Evolutionary conservation across 179 eudicot species (phyloP), one percentile per base, ranked within the genome.

Genomic region (Silene vulgaris): DNA sequence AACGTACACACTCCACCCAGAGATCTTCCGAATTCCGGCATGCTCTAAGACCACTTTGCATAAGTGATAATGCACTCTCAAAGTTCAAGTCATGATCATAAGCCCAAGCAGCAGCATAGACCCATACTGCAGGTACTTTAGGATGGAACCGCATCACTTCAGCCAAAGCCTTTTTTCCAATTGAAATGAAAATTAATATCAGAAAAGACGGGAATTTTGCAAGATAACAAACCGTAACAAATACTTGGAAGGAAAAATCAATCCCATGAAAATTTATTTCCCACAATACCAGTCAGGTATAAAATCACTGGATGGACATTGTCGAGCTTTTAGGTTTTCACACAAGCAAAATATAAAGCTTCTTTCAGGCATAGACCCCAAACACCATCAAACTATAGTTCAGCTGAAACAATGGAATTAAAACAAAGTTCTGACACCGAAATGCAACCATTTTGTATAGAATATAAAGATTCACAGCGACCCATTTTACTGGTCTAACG

Each of bases 91-190:
- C 92, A 61, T 86, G 90, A 81, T 90, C 98, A 74, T 89, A 93
- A 29, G 92, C 96, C 98, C 98, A 93, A 62, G 93, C 89, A 65
- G 98, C 97, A 75, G 98, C 92, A 84, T 93, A 93, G 59, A 93
- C 89, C 97, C 98, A 91, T 5, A 90, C 90, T 64, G 92, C 93
- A 32, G 98, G 93, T 71, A 90, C 90, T 85, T 89, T 91, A 3
- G 98, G 98, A 82, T 91, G 98, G 82, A 82, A 89, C 75, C 92
- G 90, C 64, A 91, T 82, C 65, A 90, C 87, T 57, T 89, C 86
- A 71, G 93, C 98, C 80, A 91, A 81, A 69, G 84, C 96, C 98
- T 93, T 59, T 71, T 71, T 69, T 74, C 21, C 43, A 59, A 37
- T 5, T 37, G 16, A 56, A 16, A 68, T 8, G 43, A 80, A 54